Evolutionary conservation across 805 yeast species (phyloP).

Genomic region (Maudiozyma saulgeensis): DNA sequence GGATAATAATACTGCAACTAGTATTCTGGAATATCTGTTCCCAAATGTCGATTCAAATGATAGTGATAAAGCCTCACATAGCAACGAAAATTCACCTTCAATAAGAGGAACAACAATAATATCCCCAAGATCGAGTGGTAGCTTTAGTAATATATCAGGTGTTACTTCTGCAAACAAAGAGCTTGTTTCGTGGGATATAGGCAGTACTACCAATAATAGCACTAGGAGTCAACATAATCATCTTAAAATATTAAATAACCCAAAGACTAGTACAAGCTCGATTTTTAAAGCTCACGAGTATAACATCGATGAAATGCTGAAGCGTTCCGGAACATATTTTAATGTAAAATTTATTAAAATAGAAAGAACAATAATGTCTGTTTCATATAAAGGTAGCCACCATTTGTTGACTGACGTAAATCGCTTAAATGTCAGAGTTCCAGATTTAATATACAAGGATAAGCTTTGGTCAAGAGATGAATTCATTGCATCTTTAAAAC

Average conservation of each 20-base stretch:
- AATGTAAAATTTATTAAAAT: conserved; percentile 51
- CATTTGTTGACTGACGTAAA: conserved; percentile 50
- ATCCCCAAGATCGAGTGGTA: conserved; percentile 2
- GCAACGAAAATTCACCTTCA: neutral
- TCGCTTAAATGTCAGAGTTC: conserved; percentile 42
- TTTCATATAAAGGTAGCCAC: conserved; percentile 62
- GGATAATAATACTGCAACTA: conserved; percentile 46
- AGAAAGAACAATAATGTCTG: conserved; percentile 38
- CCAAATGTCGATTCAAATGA: conserved; percentile 27
- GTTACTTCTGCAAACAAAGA: conserved; percentile 3
- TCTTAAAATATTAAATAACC: neutral
- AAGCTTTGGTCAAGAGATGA: conserved; percentile 53
- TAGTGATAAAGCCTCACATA: neutral
- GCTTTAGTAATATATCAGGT: conserved; percentile 1
- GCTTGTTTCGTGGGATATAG: conserved; percentile 13
- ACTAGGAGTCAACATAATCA: neutral
- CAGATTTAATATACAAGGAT: conserved; percentile 37
- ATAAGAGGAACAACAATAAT: neutral
- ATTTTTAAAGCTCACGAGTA: conserved; percentile 15
- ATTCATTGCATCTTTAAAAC: conserved; percentile 40
- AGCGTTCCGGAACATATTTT: conserved; percentile 58
- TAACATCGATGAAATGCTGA: conserved; percentile 53
- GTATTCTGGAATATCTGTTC: conserved; percentile 39
- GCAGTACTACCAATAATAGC: conserved; percentile 6
- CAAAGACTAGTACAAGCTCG: conserved; percentile 5